These are phyloP conservation scores for Populus nigra DNA, from an alignment of 345 rosid genomes.

Conservation along the genomic window DNA sequence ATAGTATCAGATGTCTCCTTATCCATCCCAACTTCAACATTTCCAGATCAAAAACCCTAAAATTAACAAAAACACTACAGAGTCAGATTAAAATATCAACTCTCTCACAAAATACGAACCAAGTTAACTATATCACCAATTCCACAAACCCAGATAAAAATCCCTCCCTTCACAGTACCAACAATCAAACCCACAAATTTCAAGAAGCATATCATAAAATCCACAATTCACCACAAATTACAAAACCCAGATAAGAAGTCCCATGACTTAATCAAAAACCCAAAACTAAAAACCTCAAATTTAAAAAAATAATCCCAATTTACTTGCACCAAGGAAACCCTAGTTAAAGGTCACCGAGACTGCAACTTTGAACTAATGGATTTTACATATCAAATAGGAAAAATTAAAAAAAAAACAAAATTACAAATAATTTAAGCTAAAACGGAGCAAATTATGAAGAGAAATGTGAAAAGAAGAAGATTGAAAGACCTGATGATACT, in stretches of 20 bases:
- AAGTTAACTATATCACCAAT: neutral
- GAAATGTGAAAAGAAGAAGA: neutral
- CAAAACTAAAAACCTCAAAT: neutral
- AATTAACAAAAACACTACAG: neutral
- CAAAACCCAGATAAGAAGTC: neutral
- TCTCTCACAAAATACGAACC: neutral
- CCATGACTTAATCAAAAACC: neutral
- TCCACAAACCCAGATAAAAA: constrained; percentile 12
- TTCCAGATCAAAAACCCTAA: constrained; percentile 19
- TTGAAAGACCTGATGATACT: constrained; percentile 17
- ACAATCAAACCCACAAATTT: neutral
- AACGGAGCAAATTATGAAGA: too few relatives aligned
- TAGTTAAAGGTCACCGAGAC: neutral
- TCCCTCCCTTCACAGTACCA: neutral
- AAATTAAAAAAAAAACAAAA: neutral
- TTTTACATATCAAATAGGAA: neutral
- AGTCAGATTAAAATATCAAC: constrained; percentile 2
- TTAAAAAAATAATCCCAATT: neutral
- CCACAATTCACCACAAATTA: constrained; percentile 1
- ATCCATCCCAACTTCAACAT: constrained; percentile 45
- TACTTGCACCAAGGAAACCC: neutral
- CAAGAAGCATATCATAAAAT: neutral
- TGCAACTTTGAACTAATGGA: neutral
- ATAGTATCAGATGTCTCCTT: constrained; percentile 74
- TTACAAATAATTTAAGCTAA: neutral